Conservation (phyloP, 208 protist species). For the Leishmania martiniquensis region DNA sequence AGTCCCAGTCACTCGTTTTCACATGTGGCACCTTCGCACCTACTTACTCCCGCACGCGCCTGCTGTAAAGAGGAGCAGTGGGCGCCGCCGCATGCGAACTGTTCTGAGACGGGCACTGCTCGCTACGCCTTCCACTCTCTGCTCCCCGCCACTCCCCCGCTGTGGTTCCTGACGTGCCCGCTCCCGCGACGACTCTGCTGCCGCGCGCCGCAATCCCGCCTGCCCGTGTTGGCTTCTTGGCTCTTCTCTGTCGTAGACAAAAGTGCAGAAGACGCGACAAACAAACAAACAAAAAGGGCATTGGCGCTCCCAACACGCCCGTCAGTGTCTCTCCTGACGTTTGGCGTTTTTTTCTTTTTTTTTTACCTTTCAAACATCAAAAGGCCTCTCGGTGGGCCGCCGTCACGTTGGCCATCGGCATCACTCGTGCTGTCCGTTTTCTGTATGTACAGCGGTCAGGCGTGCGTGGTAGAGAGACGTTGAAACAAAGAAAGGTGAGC, state of each 20-base stretch:
- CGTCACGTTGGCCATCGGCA: background rate
- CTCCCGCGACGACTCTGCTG: background rate
- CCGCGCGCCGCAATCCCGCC: too few species aligned
- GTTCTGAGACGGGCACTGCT: too few species aligned
- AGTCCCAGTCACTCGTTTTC: background rate
- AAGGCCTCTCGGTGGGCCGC: background rate
- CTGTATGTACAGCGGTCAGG: background rate
- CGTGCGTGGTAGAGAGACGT: background rate
- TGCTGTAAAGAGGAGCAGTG: background rate
- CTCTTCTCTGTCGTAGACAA: too few species aligned
- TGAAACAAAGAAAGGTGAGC: slow-evolving; percentile 7
- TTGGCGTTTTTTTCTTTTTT: background rate
- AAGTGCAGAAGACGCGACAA: too few species aligned
- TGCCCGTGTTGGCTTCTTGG: too few species aligned
- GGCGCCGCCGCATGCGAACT: background rate
- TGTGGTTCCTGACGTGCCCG: background rate
- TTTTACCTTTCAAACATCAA: background rate
- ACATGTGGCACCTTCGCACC: background rate
- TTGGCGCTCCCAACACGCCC: too few species aligned
- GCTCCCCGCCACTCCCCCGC: background rate
- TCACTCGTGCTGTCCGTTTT: background rate
- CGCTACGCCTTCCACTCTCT: background rate
- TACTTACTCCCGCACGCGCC: background rate
- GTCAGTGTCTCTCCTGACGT: background rate
- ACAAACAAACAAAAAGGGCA: background rate